A percentile compares a stretch with the other conserved stretches of the same genome.
Evolutionary conservation across 768 basidiomycete genomes (phyloP).

Genomic region (Pholiota molesta): DNA sequence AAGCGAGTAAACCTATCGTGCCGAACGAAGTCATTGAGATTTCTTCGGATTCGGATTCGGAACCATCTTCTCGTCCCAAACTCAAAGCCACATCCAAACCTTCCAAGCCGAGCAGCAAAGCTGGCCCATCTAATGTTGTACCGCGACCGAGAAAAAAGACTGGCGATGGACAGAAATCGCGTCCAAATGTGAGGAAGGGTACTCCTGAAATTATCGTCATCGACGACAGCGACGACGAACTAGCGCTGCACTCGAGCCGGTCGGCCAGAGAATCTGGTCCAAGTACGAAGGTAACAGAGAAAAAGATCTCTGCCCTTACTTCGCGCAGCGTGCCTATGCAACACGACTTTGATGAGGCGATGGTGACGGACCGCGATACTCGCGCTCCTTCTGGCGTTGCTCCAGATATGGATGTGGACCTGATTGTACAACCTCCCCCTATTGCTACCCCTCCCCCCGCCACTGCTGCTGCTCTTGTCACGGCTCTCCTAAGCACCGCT

Average conservation of each 20-base stretch:
- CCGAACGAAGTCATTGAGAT: constrained; percentile 4
- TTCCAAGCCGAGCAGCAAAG: neutral
- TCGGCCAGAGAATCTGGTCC: neutral
- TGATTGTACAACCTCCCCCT: neutral
- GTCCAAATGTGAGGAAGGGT: neutral
- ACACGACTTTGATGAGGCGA: neutral
- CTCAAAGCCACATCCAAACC: neutral
- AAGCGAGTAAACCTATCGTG: neutral
- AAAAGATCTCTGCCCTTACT: neutral
- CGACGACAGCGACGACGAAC: constrained; percentile 1
- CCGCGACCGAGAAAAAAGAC: constrained; percentile 1
- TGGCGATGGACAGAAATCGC: neutral
- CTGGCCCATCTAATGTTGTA: too few relatives aligned
- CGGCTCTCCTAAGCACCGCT: neutral
- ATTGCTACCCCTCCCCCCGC: neutral
- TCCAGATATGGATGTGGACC: neutral
- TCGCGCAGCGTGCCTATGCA: neutral
- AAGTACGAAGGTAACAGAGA: neutral
- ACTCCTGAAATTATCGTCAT: neutral
- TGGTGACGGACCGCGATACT: neutral
- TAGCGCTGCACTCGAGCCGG: neutral
- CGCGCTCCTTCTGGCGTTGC: neutral
- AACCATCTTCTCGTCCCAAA: neutral
- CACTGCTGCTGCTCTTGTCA: neutral
- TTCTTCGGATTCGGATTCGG: constrained; percentile 8